A percentile compares a stretch with the other conserved stretches of the same genome.
Conservation (phyloP, 2,329 filamentous ascomycete genomes). For the Aureobasidium melanogenum region DNA sequence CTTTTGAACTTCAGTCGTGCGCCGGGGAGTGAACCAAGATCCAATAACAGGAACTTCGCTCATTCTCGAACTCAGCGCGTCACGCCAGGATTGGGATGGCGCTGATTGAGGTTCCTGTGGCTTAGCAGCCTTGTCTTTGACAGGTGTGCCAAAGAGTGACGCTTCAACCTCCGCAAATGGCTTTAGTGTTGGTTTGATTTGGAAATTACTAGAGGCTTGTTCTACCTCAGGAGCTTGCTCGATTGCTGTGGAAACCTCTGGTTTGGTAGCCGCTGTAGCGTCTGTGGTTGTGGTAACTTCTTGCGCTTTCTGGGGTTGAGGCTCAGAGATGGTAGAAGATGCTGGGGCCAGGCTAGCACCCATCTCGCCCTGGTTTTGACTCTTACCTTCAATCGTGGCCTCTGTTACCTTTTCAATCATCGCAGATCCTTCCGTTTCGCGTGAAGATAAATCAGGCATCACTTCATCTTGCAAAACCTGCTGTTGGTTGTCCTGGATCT, state of each 20-base stretch:
- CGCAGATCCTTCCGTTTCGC: not conserved
- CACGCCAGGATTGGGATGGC: constrained; percentile 14
- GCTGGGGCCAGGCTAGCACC: not conserved
- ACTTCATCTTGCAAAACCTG: not conserved
- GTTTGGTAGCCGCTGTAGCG: not conserved
- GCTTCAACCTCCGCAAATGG: constrained; percentile 6
- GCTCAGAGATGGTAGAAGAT: not conserved
- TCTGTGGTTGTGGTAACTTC: not conserved
- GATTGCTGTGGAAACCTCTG: not conserved
- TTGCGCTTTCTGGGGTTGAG: not conserved
- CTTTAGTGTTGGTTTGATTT: constrained; percentile 2
- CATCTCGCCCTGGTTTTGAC: not conserved
- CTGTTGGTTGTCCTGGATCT: not conserved
- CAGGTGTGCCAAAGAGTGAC: constrained; percentile 1
- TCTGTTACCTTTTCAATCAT: not conserved
- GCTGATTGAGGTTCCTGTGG: not conserved
- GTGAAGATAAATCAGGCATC: not conserved
- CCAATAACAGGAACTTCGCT: constrained; percentile 27
- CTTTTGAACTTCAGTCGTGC: constrained; percentile 13
- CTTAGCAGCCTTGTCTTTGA: not conserved
- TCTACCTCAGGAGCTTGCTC: not conserved
- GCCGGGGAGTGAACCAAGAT: constrained; percentile 27
- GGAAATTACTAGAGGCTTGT: not conserved
- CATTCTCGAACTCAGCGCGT: constrained; percentile 21
- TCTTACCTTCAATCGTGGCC: not conserved